Evolutionary conservation across 2,329 filamentous ascomycete genomes (phyloP).

Genomic region (Fusarium floridanum): DNA sequence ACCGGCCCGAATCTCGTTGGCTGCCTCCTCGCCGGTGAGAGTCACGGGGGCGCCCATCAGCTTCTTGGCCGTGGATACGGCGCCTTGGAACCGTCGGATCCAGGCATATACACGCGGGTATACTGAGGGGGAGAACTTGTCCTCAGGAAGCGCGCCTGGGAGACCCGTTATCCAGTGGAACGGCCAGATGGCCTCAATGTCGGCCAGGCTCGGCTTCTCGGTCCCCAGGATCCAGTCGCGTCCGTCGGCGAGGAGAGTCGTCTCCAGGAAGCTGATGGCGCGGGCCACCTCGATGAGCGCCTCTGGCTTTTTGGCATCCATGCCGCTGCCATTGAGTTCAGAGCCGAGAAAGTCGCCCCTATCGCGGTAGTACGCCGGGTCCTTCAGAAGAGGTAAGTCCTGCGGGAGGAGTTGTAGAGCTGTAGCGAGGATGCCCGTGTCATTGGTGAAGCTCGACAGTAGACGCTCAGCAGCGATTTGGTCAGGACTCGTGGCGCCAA

Average conservation of each 20-base stretch:
- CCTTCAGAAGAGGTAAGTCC: conserved; percentile 64
- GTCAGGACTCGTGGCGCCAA: conserved; percentile 54
- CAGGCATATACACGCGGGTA: conserved; percentile 75
- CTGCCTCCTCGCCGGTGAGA: conserved; percentile 68
- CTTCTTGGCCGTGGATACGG: conserved; percentile 58
- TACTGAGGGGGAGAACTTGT: conserved; percentile 62
- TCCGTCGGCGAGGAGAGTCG: conserved; percentile 73
- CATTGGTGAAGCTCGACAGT: conserved; percentile 67
- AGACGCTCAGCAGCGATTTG: conserved; percentile 65
- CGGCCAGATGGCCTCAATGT: conserved; percentile 78
- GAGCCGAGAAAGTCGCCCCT: conserved; percentile 55
- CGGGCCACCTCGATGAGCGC: conserved; percentile 67
- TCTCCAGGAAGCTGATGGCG: conserved; percentile 71
- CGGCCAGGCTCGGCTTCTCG: conserved; percentile 67
- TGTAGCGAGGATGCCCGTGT: conserved; percentile 68
- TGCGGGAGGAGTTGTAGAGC: conserved; percentile 69
- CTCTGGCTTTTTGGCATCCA: conserved; percentile 59
- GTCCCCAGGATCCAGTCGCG: conserved; percentile 72
- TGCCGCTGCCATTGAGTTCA: conserved; percentile 41
- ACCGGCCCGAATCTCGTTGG: conserved; percentile 59
- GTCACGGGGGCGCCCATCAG: conserved; percentile 52
- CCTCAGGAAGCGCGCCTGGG: conserved; percentile 65
- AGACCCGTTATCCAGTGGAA: conserved; percentile 74
- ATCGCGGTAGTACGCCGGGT: conserved; percentile 72
- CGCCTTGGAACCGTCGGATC: conserved; percentile 70